Evolutionary conservation across 495 filamentous ascomycete species (phyloP), one percentile per base, ranked within the genome.

Genomic region (Hypoxylon rickii): DNA sequence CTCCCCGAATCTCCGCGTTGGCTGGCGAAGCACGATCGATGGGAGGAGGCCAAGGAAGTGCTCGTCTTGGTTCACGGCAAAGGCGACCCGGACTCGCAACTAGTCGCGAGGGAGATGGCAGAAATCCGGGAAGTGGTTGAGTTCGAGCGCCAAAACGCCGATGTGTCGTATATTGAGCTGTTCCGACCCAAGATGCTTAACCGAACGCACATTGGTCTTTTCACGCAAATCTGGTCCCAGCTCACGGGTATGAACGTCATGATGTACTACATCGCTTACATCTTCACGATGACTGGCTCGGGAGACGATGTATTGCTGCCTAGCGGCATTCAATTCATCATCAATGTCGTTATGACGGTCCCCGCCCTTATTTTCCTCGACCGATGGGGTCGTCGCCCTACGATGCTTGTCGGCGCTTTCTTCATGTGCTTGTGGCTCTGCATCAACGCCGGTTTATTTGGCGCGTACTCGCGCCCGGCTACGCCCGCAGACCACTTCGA

Each of bases 171-270:
- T 65, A 52, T 85, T 15, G 88, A 91, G 59, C 74, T 94, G 4
- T 77, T 94, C 68, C 81, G 77, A 44, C 82, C 84, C 0, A 70
- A 77, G 33, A 91, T 92, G 87, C 74, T 90, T 65, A 89, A 89
- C 71, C 82, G 87, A 10, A 89, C 87, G 21, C 76, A 83, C 45
- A 83, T 90, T 58, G 88, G 89, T 43, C 61, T 92, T 37, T 90
- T 90, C 61, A 88, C 84, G 0, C 89, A 92, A 67, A 87, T 94
- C 65, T 93, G 89, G 89, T 85, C 84, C 20, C 89, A 94, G 63
- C 74, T 93, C 15, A 89, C 87, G 0, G 89, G 89, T 11, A 90
- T 90, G 86, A 92, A 91, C 65, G 87, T 90, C 10, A 92, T 92
- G 87, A 90, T 90, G 83, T 80, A 79, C 68, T 80, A 79, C 49